phyloP scores from a whole-genome alignment of 768 basidiomycete genomes.

The Macrocybe gigantea region DNA sequence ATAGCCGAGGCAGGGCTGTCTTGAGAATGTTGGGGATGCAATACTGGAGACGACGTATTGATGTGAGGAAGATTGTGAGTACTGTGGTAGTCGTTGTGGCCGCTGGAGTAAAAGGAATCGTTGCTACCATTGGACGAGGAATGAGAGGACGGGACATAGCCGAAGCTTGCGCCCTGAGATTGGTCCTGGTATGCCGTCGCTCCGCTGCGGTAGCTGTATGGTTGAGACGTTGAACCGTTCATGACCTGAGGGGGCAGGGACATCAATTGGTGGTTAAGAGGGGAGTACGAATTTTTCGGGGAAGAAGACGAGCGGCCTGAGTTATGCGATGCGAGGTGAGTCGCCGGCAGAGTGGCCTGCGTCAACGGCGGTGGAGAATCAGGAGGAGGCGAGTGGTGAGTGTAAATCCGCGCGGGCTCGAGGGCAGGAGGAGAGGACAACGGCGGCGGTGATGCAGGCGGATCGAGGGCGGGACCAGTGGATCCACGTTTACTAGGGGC shows the following conservation, averaged over 20 bases:
- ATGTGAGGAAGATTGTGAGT: slow-evolving; percentile 15
- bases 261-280: slow-evolving; percentile 20
- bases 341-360: slow-evolving; percentile 42
- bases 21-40: slow-evolving; percentile 12
- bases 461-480: slow-evolving; percentile 16
- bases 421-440: slow-evolving; percentile 37
- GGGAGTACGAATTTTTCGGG: slow-evolving; percentile 35
- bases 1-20: slow-evolving; percentile 23
- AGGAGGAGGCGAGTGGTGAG: slow-evolving; percentile 36
- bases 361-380: slow-evolving; percentile 52
- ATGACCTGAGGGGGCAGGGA: slow-evolving; percentile 18
- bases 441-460: slow-evolving; percentile 19
- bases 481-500: slow-evolving; percentile 21
- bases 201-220: slow-evolving; percentile 32
- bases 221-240: slow-evolving; percentile 12
- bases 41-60: slow-evolving; percentile 13
- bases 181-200: slow-evolving; percentile 42
- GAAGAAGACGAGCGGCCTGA: slow-evolving; percentile 41
- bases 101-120: slow-evolving; percentile 24
- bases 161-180: slow-evolving; percentile 26
- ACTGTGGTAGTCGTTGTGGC: slow-evolving; percentile 18
- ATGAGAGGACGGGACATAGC: slow-evolving; percentile 31
- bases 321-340: slow-evolving; percentile 27
- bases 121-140: slow-evolving; percentile 18
- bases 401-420: slow-evolving; percentile 34